Evolutionary conservation across 2,329 filamentous ascomycete species (phyloP).

Genomic region (Colletotrichum coccodes): DNA sequence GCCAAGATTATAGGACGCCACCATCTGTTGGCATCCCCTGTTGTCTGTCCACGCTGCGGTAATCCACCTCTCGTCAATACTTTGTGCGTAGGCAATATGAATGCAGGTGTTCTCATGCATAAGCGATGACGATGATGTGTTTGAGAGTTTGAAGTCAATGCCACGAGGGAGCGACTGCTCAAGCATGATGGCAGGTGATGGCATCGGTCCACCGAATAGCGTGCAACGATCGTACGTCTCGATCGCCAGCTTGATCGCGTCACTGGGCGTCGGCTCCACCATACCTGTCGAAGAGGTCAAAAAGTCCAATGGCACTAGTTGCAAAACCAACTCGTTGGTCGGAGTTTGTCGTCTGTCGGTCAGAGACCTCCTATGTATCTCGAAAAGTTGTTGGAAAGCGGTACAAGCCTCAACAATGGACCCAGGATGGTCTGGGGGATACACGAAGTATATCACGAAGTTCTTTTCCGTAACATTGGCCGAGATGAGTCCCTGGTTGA

Average conservation of each 20-base stretch:
- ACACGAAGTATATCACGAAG: constrained; percentile 81
- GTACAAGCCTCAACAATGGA: constrained; percentile 77
- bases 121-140: constrained; percentile 76
- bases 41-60: constrained; percentile 85
- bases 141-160: constrained; percentile 79
- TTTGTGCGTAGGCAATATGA: constrained; percentile 82
- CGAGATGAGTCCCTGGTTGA: constrained; percentile 58
- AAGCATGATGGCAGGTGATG: constrained; percentile 77
- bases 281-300: constrained; percentile 72
- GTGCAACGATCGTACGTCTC: constrained; percentile 83
- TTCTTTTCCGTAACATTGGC: constrained; percentile 61
- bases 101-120: constrained; percentile 83
- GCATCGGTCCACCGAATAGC: constrained; percentile 63
- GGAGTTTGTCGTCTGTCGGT: constrained; percentile 54
- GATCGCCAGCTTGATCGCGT: constrained; percentile 72
- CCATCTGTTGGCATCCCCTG: constrained; percentile 77
- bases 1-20: constrained; percentile 77
- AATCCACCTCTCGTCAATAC: constrained; percentile 81
- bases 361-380: constrained; percentile 65
- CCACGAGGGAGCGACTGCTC: constrained; percentile 75
- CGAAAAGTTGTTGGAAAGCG: constrained; percentile 78
- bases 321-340: constrained; percentile 77
- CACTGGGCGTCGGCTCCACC: constrained; percentile 68
- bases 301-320: constrained; percentile 77
- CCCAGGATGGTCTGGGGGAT: constrained; percentile 70